phyloP scores from a whole-genome alignment of 305 asterid genomes.

The Fraxinus ornus region DNA sequence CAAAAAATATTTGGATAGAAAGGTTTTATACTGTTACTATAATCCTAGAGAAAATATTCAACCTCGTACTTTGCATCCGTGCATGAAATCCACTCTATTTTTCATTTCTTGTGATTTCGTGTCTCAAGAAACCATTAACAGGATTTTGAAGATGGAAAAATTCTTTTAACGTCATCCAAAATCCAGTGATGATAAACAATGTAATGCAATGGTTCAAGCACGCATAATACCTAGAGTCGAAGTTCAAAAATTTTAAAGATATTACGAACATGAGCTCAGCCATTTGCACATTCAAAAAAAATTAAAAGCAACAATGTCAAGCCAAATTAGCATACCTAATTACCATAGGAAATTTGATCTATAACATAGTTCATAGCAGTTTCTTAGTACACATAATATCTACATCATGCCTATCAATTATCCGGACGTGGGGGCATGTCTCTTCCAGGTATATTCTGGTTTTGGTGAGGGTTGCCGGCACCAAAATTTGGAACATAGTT shows the following conservation, averaged over 20 bases:
- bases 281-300: slow-evolving; percentile 15
- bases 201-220: not conserved
- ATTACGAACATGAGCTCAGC: not conserved
- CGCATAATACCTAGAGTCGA: not conserved
- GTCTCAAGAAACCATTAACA: not conserved
- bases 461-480: slow-evolving; percentile 36
- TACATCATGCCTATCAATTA: slow-evolving; percentile 32
- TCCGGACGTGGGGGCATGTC: slow-evolving; percentile 45
- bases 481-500: slow-evolving; percentile 29
- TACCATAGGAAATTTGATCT: not conserved
- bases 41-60: not conserved
- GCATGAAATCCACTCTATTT: not conserved
- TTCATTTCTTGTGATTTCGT: not conserved
- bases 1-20: not conserved
- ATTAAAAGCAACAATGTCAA: not conserved
- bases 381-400: slow-evolving; percentile 19
- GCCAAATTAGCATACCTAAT: not conserved
- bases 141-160: not conserved
- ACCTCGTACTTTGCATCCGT: not conserved
- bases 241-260: not conserved
- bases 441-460: slow-evolving; percentile 65
- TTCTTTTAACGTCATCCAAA: not conserved
- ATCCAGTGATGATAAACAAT: not conserved
- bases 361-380: not conserved
- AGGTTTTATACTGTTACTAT: not conserved